These are phyloP conservation scores for Trichosporon inkin DNA, from an alignment of 1,284 basidiomycete species.

Conservation along the genomic window DNA sequence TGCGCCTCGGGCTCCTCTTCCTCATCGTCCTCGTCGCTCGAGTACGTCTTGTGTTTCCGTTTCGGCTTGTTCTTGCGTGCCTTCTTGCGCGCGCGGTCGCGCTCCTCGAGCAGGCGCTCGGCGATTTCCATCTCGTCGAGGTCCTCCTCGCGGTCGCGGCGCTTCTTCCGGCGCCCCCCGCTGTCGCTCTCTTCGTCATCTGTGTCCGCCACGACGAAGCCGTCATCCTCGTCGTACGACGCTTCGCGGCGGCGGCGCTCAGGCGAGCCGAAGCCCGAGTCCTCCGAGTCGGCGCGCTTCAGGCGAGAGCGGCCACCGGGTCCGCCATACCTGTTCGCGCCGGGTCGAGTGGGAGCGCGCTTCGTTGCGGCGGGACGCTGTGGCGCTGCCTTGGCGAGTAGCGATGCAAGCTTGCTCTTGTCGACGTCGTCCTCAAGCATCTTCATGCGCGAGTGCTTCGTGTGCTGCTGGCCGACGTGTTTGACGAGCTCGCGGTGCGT, in stretches of 20 bases:
- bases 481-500: conserved; percentile 46
- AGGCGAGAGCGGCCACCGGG: conserved; percentile 9
- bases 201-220: conserved; percentile 45
- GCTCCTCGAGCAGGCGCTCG: conserved; percentile 36
- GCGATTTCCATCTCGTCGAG: conserved; percentile 41
- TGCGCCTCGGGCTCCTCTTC: conserved; percentile 32
- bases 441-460: conserved; percentile 45
- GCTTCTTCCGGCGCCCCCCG: conserved; percentile 25
- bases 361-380: conserved; percentile 19
- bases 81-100: conserved; percentile 27
- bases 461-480: conserved; percentile 44
- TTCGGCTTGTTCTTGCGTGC: conserved; percentile 21
- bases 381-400: conserved; percentile 28
- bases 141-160: conserved; percentile 24
- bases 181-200: conserved; percentile 35
- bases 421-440: conserved; percentile 40
- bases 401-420: conserved; percentile 27
- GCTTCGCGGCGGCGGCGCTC: conserved; percentile 11
- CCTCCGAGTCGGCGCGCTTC: conserved; percentile 21
- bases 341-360: conserved; percentile 5
- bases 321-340: conserved; percentile 12
- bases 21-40: conserved; percentile 16
- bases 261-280: conserved; percentile 11
- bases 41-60: conserved; percentile 26
- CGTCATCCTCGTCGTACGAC: conserved; percentile 47